Conservation (phyloP, 2,329 filamentous ascomycete genomes). For the Alternaria ventricosa region DNA sequence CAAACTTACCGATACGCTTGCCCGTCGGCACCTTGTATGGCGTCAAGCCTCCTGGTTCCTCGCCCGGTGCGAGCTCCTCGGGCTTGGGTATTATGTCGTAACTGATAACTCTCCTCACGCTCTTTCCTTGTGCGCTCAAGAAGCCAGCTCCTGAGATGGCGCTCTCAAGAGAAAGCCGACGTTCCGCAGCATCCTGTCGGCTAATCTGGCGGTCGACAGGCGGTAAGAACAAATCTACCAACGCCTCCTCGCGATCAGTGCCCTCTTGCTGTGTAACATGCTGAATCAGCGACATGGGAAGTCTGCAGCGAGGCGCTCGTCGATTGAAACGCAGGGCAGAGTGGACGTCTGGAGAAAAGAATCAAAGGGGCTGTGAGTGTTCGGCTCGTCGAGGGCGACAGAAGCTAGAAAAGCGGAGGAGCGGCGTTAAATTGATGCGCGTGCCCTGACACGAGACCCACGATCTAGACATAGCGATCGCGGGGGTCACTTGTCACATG, state of each 20-base stretch:
- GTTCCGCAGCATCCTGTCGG: slow-evolving; percentile 37
- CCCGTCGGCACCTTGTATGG: slow-evolving; percentile 57
- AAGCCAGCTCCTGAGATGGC: slow-evolving; percentile 29
- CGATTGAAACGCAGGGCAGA: slow-evolving; percentile 14
- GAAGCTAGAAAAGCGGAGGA: slow-evolving; percentile 15
- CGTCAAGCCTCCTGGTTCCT: slow-evolving; percentile 54
- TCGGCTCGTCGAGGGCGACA: slow-evolving; percentile 6
- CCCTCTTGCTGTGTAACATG: slow-evolving; percentile 60
- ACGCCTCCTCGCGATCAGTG: slow-evolving; percentile 53
- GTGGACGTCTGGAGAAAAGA: not conserved
- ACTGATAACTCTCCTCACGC: slow-evolving; percentile 52
- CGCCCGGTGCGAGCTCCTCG: slow-evolving; percentile 40
- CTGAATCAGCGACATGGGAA: slow-evolving; percentile 59
- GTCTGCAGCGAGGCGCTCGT: slow-evolving; percentile 14
- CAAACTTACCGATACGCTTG: slow-evolving; percentile 41
- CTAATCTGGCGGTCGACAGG: slow-evolving; percentile 42
- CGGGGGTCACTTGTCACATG: slow-evolving; percentile 20
- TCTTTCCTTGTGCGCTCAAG: slow-evolving; percentile 30
- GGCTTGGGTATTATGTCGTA: slow-evolving; percentile 57
- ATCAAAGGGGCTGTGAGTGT: slow-evolving; percentile 3
- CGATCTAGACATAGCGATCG: slow-evolving; percentile 17
- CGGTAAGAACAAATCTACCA: slow-evolving; percentile 45
- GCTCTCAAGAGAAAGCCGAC: slow-evolving; percentile 41
- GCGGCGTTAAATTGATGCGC: slow-evolving; percentile 19
- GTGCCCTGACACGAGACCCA: slow-evolving; percentile 21